These are phyloP conservation scores for Antrodiella citrinella DNA, from an alignment of 768 basidiomycete species.

Conservation along the genomic window DNA sequence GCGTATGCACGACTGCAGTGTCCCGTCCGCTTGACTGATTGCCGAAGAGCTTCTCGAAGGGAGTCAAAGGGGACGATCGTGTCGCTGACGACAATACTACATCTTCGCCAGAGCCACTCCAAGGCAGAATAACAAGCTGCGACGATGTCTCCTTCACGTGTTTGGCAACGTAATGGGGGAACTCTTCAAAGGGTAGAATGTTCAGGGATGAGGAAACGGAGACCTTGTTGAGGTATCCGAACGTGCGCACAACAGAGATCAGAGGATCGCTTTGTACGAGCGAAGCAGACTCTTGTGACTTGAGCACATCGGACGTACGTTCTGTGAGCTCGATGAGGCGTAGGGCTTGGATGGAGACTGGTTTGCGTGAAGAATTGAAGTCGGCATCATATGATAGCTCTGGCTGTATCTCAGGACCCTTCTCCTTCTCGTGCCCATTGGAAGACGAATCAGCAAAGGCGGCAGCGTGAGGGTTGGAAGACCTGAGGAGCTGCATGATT, in stretches of 20 bases:
- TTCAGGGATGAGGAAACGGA: conserved; percentile 61
- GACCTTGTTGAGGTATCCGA: conserved; percentile 63
- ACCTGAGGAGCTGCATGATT: conserved; percentile 63
- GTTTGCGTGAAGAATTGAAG: conserved; percentile 12
- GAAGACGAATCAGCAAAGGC: neutral
- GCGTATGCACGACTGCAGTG: conserved; percentile 57
- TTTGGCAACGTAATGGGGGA: conserved; percentile 53
- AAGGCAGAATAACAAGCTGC: conserved; percentile 80
- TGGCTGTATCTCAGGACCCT: conserved; percentile 12
- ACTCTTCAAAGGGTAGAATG: conserved; percentile 71
- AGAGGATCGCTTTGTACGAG: conserved; percentile 67
- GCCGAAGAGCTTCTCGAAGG: conserved; percentile 77
- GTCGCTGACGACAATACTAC: conserved; percentile 1
- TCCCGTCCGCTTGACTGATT: conserved; percentile 41
- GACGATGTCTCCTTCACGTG: conserved; percentile 50
- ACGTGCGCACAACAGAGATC: conserved; percentile 68
- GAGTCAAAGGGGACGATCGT: conserved; percentile 31
- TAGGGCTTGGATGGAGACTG: conserved; percentile 59
- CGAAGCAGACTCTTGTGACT: conserved; percentile 65
- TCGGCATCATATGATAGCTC: neutral
- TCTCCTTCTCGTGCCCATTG: conserved; percentile 22
- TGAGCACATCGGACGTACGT: conserved; percentile 82
- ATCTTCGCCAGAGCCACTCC: conserved; percentile 31
- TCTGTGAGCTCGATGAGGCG: conserved; percentile 87
- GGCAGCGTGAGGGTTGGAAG: conserved; percentile 11